Conservation (phyloP, 768 basidiomycete genomes). For the Amanita polypyramis region DNA sequence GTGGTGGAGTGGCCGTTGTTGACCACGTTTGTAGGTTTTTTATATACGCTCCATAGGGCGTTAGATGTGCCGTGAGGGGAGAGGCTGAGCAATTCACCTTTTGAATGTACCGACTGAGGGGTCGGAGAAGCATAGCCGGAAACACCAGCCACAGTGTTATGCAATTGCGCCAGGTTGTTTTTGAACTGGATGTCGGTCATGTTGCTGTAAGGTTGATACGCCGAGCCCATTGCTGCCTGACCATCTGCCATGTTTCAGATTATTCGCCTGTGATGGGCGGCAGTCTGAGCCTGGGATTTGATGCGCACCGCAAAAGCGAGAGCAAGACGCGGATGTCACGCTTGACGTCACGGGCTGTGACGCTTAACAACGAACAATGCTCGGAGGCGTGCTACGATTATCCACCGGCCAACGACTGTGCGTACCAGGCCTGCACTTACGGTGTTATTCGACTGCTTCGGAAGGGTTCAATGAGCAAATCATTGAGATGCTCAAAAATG, state of each 20-base stretch:
- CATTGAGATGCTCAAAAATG: slow-evolving; percentile 27
- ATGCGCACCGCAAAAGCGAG: not conserved
- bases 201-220: slow-evolving; percentile 21
- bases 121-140: slow-evolving; percentile 31
- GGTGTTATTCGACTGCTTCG: slow-evolving; percentile 3
- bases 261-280: not conserved
- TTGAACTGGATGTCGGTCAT: slow-evolving; percentile 57
- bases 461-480: slow-evolving; percentile 16
- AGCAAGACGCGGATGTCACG: slow-evolving; percentile 8
- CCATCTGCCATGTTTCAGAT: slow-evolving; percentile 19
- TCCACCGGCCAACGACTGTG: slow-evolving; percentile 8
- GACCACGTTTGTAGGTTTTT: slow-evolving; percentile 70
- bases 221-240: slow-evolving; percentile 14
- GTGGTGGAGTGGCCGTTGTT: slow-evolving; percentile 43
- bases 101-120: slow-evolving; percentile 24
- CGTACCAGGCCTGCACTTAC: slow-evolving; percentile 5
- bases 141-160: slow-evolving; percentile 22
- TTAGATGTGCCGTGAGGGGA: slow-evolving; percentile 7
- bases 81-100: slow-evolving; percentile 16
- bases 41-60: slow-evolving; percentile 35
- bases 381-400: not conserved
- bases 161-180: slow-evolving; percentile 49
- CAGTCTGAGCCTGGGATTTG: not conserved
- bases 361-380: not conserved
- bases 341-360: not conserved